Evolutionary conservation across 2,329 filamentous ascomycete genomes (phyloP).

Genomic region (Xylariaceae sp.): DNA sequence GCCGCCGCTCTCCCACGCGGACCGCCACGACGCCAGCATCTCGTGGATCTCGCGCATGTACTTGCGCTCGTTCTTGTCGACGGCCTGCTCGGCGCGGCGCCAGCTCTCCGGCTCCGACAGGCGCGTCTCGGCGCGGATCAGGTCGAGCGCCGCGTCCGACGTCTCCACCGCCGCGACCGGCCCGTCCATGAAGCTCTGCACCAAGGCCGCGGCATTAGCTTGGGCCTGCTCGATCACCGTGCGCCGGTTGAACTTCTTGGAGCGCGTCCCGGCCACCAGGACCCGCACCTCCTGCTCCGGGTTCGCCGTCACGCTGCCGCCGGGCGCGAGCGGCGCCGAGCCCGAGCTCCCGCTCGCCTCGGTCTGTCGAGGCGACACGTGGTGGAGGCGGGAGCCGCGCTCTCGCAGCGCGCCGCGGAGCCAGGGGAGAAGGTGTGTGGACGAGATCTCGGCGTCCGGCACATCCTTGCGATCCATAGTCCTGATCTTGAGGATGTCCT

Average conservation of each 20-base stretch:
- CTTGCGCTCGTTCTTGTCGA: slow-evolving; percentile 68
- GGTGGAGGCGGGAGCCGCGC: slow-evolving; percentile 47
- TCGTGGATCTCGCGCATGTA: slow-evolving; percentile 80
- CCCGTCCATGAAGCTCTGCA: slow-evolving; percentile 64
- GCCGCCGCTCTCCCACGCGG: slow-evolving; percentile 43
- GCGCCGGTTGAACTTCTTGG: slow-evolving; percentile 85
- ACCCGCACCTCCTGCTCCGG: slow-evolving; percentile 71
- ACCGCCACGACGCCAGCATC: slow-evolving; percentile 58
- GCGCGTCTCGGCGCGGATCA: slow-evolving; percentile 64
- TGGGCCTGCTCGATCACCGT: slow-evolving; percentile 78
- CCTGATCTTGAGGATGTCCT: slow-evolving; percentile 70
- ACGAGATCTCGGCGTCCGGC: slow-evolving; percentile 66
- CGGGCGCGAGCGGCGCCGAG: slow-evolving; percentile 7
- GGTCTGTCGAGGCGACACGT: slow-evolving; percentile 14
- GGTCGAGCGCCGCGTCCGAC: slow-evolving; percentile 71
- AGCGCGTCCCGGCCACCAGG: slow-evolving; percentile 72
- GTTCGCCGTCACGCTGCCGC: slow-evolving; percentile 22
- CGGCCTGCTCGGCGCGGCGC: slow-evolving; percentile 71
- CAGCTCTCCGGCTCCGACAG: slow-evolving; percentile 78
- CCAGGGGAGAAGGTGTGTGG: slow-evolving; percentile 67
- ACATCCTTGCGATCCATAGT: slow-evolving; percentile 69
- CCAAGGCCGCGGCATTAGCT: slow-evolving; percentile 49
- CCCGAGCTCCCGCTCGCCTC: slow-evolving; percentile 6
- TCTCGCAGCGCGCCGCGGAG: slow-evolving; percentile 77
- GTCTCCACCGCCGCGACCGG: slow-evolving; percentile 86